Evolutionary conservation across 75 land plant genomes (phyloP).

Genomic region (Chamaecyparis obtusa): DNA sequence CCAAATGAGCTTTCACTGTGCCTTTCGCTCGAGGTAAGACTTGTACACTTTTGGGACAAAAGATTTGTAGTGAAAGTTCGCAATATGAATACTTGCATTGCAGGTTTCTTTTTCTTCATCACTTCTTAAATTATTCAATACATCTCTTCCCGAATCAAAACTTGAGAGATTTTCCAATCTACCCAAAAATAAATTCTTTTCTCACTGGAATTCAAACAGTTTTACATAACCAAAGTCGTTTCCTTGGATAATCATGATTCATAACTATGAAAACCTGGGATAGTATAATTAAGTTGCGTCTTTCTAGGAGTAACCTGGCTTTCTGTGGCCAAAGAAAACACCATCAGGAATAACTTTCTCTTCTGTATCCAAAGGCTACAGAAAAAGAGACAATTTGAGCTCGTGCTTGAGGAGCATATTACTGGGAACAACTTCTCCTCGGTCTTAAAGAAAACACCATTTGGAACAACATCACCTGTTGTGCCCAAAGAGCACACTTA

Average conservation of each 20-base stretch:
- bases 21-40: slow-evolving; percentile 70
- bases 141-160: background rate
- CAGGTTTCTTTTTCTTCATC: background rate
- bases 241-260: background rate
- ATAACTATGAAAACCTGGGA: background rate
- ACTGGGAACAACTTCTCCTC: background rate
- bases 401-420: background rate
- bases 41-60: background rate
- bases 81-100: background rate
- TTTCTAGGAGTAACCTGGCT: background rate
- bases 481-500: background rate
- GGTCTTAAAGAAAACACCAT: background rate
- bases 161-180: background rate
- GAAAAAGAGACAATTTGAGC: background rate
- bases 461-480: background rate
- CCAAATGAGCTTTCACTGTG: slow-evolving; percentile 76
- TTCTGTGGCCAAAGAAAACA: background rate
- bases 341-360: background rate
- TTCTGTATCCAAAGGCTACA: background rate
- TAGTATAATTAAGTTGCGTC: background rate
- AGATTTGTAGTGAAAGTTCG: background rate
- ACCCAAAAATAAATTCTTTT: background rate
- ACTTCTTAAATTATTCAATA: background rate
- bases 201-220: background rate
- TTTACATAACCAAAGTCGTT: background rate